These are phyloP conservation scores for Acmispon strigosus DNA, from an alignment of 306 rosid species.

Conservation along the genomic window DNA sequence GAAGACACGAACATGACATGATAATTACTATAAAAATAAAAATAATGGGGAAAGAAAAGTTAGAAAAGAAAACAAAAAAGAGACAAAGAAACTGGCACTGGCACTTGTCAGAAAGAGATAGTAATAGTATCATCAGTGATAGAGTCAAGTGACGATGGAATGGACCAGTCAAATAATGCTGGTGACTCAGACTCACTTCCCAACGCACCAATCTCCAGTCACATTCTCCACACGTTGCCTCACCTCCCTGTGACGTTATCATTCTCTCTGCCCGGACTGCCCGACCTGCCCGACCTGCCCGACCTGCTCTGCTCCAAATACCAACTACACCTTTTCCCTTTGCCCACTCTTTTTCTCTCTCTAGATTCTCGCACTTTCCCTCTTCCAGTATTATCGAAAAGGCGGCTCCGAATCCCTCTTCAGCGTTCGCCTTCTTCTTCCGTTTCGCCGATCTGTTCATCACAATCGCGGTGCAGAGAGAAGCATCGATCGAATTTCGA, in stretches of 20 bases:
- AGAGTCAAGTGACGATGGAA: conserved; percentile 6
- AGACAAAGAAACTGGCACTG: conserved; percentile 5
- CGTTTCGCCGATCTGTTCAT: neutral
- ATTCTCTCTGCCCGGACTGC: conserved; percentile 38
- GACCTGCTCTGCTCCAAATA: conserved; percentile 23
- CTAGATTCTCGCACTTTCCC: neutral
- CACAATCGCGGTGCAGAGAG: neutral
- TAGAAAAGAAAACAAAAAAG: neutral
- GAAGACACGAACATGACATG: neutral
- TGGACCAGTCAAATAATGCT: conserved; percentile 21
- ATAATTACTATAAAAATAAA: neutral
- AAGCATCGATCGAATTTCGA: neutral
- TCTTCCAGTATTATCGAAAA: conserved; percentile 24
- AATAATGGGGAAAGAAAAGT: neutral
- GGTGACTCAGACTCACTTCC: conserved; percentile 4
- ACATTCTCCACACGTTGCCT: neutral
- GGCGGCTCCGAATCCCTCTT: conserved; percentile 29
- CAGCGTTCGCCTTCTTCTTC: too few relatives aligned
- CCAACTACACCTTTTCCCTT: conserved; percentile 29
- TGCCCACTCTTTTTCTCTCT: conserved; percentile 3
- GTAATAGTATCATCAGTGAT: too few relatives aligned
- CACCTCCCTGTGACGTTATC: conserved; percentile 33
- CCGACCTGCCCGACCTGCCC: conserved; percentile 51
- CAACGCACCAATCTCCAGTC: conserved; percentile 14
- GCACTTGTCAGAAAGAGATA: neutral